Base-by-base conservation (phyloP, 2,329 filamentous ascomycete genomes). In the Botrytis cinerea region DNA sequence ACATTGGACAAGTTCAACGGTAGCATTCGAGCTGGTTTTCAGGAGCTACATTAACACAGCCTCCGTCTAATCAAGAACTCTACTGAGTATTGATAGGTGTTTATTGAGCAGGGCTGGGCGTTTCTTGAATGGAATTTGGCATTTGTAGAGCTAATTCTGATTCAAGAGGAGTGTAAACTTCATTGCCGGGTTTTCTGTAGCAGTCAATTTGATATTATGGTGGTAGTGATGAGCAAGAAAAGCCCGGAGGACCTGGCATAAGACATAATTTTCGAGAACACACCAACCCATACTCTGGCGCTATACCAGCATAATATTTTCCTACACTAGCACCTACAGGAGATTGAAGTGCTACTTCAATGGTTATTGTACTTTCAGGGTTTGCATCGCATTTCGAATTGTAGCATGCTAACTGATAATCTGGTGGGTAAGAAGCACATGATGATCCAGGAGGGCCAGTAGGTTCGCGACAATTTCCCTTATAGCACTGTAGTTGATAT, bases 391-490 rank as follows among this genome's bases (percentile, higher is more conserved):
- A 40, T 25, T 62, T 62, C 8, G 35, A 40, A n/a, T 40, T 40
- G 22, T 62, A 40, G 8, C 35, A 62, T 40, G 35, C 35, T 62
- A 62, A 35, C 59, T 48, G 68, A 48, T 46, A 12, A 18, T 35
- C 12, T 18, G 68, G 68, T 46, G 68, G 40, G 10, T 28, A 46
- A n/a, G 68, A 70, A 35, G n/a, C 68, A 48, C 57, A 61, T 62
- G 22, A 40, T 40, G 59, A 40, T 62, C 35, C 35, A n/a, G 59
- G 59, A 40, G 35, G 35, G 25, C 59, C 59, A 40, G 22, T 10
- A 38, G 35, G 35, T 62, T 62, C 59, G 6, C 5, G 35, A 40
- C 59, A 40, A n/a, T n/a, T 62, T 9, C n/a, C 59, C 12, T n/a
- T 40, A 40, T 40, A 40, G 16, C 35, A 62, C 10, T 40, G 35